Base-by-base conservation (phyloP, 2,329 filamentous ascomycete genomes). In the Aspergillus sp. region DNA sequence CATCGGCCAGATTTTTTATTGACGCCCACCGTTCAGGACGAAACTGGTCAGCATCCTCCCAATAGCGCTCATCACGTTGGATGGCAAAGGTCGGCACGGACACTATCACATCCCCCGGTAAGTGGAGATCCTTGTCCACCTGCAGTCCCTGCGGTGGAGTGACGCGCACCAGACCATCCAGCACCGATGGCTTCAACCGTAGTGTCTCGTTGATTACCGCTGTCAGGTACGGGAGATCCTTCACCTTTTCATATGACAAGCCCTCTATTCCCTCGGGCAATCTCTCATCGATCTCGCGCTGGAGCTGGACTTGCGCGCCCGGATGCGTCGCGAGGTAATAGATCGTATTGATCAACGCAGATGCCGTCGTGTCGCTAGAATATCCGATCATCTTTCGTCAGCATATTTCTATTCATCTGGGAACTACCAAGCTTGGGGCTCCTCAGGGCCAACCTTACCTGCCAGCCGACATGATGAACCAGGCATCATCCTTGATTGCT, bases 151-250 rank as follows among this genome's bases (percentile, higher is more conserved):
- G 72, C 0, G 70, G 63, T 2, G 79, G 80, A 1, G 79, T 80
- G 6, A 73, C 65, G 2, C 79, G 75, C 4, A 70, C 69, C 5
- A 69, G 67, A 4, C 75, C 77, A n/a, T 69, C 70, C 2, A 76
- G 65, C 0, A 79, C 57, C 0, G 77, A 70, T 0, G 78, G 76
- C n/a, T 77, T 74, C 9, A 81, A 62, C 0, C 80, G 69, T 50
- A 78, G 67, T 0, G 72, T 74, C 58, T 79, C 77, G 45, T 63
- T 72, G 56, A 76, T 71, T 6, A 71, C 54, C 4, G 65, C 64
- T 2, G 69, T 68, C 2, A 73, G 23, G 49, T 73, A 73, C 3
- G 66, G 64, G 8, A 72, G 45, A 19, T 69, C 60, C 30, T 54
- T 49, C 17, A 13, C 49, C 3, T 36, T 17, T 10, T 54, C 32